phyloP scores from a whole-genome alignment of 139 green algal species.

The Tetraselmis chui region DNA sequence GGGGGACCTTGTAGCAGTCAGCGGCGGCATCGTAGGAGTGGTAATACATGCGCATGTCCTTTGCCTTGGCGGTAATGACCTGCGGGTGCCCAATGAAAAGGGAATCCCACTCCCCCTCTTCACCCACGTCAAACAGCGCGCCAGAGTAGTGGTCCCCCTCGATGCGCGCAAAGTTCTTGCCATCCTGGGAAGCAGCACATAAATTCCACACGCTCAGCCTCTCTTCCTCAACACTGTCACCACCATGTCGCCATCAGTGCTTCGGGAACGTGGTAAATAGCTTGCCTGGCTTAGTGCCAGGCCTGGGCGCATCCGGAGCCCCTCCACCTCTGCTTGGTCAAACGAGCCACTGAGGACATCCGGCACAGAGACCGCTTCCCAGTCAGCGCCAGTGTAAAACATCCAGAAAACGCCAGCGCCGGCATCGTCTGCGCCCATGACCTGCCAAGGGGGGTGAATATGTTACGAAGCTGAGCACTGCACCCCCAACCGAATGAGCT shows the following conservation, averaged over 20 bases:
- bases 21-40: constrained; percentile 52
- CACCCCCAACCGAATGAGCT: too few relatives aligned
- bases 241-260: too few relatives aligned
- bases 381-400: constrained; percentile 82
- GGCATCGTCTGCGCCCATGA: constrained; percentile 43
- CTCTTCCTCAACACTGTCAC: too few relatives aligned
- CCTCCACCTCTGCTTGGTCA: constrained; percentile 24
- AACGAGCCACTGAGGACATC: constrained; percentile 21
- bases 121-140: constrained; percentile 80
- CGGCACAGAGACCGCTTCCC: constrained; percentile 43
- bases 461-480: too few relatives aligned
- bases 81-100: constrained; percentile 68
- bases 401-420: constrained; percentile 93
- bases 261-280: too few relatives aligned
- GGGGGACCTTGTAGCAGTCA: neutral
- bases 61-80: constrained; percentile 57
- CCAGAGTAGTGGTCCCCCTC: constrained; percentile 89
- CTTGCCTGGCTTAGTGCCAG: constrained; percentile 76
- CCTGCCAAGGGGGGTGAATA: too few relatives aligned
- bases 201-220: too few relatives aligned
- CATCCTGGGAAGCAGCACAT: constrained; percentile 77
- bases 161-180: constrained; percentile 89
- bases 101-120: constrained; percentile 73
- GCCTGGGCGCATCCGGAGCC: constrained; percentile 63
- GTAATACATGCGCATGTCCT: constrained; percentile 89